These are phyloP conservation scores for Suillus placidus DNA, from an alignment of 768 basidiomycete species.

Conservation along the genomic window DNA sequence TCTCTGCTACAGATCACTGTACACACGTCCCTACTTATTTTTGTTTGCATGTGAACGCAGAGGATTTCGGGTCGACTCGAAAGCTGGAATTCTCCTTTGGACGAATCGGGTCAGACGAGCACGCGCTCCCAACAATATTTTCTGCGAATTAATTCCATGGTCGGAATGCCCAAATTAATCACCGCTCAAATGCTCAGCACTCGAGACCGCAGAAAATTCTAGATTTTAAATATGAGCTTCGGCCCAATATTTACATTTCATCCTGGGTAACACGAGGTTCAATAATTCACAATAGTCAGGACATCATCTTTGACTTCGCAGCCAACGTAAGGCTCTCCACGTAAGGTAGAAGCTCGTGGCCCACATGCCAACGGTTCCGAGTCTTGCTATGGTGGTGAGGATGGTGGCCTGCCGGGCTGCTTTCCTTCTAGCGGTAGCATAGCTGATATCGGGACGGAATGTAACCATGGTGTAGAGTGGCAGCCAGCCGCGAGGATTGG, in stretches of 20 bases:
- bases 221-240: conserved; percentile 25
- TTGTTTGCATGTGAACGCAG: conserved; percentile 35
- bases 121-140: conserved; percentile 23
- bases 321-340: conserved; percentile 24
- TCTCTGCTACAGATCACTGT: conserved; percentile 14
- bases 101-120: conserved; percentile 17
- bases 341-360: conserved; percentile 43
- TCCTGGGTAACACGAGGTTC: conserved; percentile 34
- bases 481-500: conserved; percentile 76
- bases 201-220: conserved; percentile 21
- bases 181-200: conserved; percentile 31
- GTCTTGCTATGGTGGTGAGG: conserved; percentile 53
- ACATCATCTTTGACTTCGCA: conserved; percentile 22
- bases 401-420: conserved; percentile 70
- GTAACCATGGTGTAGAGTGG: conserved; percentile 98
- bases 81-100: conserved; percentile 16
- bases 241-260: conserved; percentile 25
- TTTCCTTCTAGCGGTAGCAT: conserved; percentile 75
- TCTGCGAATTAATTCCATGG: conserved; percentile 38
- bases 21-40: conserved; percentile 33
- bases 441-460: conserved; percentile 94
- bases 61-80: conserved; percentile 20
- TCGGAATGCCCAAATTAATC: conserved; percentile 36
- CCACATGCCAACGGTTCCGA: conserved; percentile 47
- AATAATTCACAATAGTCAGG: conserved; percentile 31